Evolutionary conservation across 305 asterid species (phyloP).

Genomic region (Coffea humblotiana): DNA sequence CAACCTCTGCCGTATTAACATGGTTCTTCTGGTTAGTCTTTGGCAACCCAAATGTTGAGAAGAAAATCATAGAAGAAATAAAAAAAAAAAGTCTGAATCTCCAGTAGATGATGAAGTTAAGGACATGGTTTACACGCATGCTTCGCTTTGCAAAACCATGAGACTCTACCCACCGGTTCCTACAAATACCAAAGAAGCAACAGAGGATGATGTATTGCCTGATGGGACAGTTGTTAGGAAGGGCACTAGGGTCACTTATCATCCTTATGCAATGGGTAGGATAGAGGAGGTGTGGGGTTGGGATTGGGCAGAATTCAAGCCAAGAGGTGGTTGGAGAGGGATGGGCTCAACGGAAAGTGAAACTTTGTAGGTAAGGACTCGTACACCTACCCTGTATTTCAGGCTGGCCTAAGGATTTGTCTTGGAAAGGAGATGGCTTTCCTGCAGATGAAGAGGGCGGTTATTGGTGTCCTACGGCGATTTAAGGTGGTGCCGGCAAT

Average conservation of each 20-base stretch:
- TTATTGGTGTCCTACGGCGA: constrained; percentile 49
- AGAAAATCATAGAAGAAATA: too few relatives aligned
- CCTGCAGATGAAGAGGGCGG: constrained; percentile 71
- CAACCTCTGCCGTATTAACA: too few relatives aligned
- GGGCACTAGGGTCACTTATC: too few relatives aligned
- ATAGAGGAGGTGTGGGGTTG: constrained; percentile 56
- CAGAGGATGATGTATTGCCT: constrained; percentile 53
- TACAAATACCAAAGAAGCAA: constrained; percentile 38
- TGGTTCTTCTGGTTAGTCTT: too few relatives aligned
- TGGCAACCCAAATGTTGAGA: too few relatives aligned
- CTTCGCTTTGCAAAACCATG: constrained; percentile 61
- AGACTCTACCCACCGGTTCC: constrained; percentile 68
- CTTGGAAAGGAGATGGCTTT: constrained; percentile 77
- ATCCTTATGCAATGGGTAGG: constrained; percentile 68
- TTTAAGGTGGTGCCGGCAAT: too few relatives aligned
- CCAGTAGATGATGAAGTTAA: too few relatives aligned
- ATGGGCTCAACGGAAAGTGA: constrained; percentile 34
- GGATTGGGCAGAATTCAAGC: constrained; percentile 59
- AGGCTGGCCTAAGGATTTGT: constrained; percentile 69
- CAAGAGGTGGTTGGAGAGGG: constrained; percentile 58
- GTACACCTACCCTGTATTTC: constrained; percentile 59
- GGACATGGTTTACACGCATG: constrained; percentile 63
- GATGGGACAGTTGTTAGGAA: too few relatives aligned
- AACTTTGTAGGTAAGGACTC: constrained; percentile 46
- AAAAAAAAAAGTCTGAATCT: too few relatives aligned